Conservation (phyloP, 116 monocot genomes). For the Zostera marina region DNA sequence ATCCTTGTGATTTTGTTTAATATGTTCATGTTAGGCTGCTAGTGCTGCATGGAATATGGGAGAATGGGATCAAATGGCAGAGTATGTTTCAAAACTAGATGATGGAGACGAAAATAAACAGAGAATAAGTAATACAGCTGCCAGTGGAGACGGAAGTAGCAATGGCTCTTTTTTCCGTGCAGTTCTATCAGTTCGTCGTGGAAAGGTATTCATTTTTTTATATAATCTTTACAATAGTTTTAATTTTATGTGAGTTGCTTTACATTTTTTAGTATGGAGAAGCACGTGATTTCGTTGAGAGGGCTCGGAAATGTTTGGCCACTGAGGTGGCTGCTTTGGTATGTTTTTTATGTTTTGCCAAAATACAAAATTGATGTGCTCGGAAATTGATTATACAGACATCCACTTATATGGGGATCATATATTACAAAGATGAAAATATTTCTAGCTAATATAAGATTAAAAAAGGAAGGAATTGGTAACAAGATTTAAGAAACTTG, state of each 20-base stretch:
- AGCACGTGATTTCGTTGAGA: constrained; percentile 82
- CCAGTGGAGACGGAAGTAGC: constrained; percentile 90
- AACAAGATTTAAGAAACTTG: no score
- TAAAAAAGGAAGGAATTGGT: no score
- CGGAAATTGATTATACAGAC: no score
- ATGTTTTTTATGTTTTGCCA: constrained; percentile 7
- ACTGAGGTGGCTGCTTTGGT: constrained; percentile 93
- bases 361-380: not conserved
- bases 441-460: no score
- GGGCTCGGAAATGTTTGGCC: constrained; percentile 91
- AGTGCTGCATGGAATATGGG: constrained; percentile 99
- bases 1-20: not conserved
- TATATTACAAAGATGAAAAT: no score
- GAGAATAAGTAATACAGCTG: constrained; percentile 50
- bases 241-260: not conserved
- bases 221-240: not conserved
- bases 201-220: constrained; percentile 32
- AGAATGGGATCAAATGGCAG: constrained; percentile 99
- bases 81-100: constrained; percentile 89
- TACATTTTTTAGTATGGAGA: constrained; percentile 52
- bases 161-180: constrained; percentile 96
- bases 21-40: constrained; percentile 53
- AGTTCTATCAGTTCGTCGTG: constrained; percentile 70
- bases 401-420: no score
- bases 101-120: constrained; percentile 91